Conservation (phyloP, 2,329 filamentous ascomycete genomes). For the Tolypocladium endophyticum region DNA sequence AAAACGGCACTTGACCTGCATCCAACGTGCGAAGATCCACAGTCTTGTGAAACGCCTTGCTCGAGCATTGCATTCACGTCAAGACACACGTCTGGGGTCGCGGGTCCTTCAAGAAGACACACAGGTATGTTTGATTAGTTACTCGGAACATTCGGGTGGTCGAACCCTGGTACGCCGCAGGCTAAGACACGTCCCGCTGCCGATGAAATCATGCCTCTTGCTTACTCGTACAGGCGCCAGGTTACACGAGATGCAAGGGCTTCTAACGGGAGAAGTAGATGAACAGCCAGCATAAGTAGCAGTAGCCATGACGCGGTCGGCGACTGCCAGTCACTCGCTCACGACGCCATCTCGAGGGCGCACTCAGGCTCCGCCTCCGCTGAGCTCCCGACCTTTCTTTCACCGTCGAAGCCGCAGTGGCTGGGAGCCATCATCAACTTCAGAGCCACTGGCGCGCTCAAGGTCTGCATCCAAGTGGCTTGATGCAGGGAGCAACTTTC, state of each 20-base stretch:
- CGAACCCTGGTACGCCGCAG: not conserved
- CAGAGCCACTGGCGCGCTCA: not conserved
- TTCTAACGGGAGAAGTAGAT: not conserved
- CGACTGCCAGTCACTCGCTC: not conserved
- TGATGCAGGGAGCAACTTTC: not conserved
- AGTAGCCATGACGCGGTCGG: not conserved
- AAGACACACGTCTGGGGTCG: not conserved
- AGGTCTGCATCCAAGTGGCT: not conserved
- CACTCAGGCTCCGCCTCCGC: not conserved
- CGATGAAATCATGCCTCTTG: not conserved
- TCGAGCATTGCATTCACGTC: not conserved
- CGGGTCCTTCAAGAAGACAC: not conserved
- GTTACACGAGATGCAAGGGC: not conserved
- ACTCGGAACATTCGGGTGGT: not conserved
- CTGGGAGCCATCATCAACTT: not conserved
- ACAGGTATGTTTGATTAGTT: not conserved
- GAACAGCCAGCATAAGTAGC: not conserved
- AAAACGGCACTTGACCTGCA: not conserved
- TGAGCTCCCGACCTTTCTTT: constrained; percentile 1
- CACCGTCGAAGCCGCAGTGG: constrained; percentile 3
- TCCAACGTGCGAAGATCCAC: not conserved
- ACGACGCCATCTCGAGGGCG: not conserved
- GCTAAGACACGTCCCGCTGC: not conserved
- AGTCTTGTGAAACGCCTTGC: not conserved
- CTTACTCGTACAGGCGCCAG: not conserved